phyloP scores from a whole-genome alignment of 1,284 basidiomycete genomes.

The Pyrrhoderma lamaoense region DNA sequence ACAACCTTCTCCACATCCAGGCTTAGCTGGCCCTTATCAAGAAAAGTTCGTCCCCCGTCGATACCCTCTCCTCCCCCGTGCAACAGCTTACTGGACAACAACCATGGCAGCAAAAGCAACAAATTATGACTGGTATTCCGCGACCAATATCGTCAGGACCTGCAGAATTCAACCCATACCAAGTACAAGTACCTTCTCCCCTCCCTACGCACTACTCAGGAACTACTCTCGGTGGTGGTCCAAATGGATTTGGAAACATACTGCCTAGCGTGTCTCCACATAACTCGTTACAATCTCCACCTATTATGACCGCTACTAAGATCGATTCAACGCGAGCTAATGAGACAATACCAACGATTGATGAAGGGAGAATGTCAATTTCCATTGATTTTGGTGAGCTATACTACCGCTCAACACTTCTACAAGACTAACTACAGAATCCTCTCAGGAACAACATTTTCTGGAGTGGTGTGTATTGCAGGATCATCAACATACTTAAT shows the following conservation, averaged over 20 bases:
- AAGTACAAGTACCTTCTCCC: slow-evolving; percentile 10
- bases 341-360: slow-evolving; percentile 12
- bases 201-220: slow-evolving; percentile 23
- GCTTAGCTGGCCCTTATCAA: slow-evolving; percentile 26
- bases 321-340: slow-evolving; percentile 20
- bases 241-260: neutral
- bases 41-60: slow-evolving; percentile 32
- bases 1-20: slow-evolving; percentile 43
- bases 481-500: slow-evolving; percentile 6
- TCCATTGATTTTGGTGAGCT: slow-evolving; percentile 71
- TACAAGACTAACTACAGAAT: neutral
- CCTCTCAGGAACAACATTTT: slow-evolving; percentile 66
- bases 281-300: slow-evolving; percentile 15
- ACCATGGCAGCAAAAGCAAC: slow-evolving; percentile 22
- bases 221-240: slow-evolving; percentile 26
- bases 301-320: slow-evolving; percentile 28
- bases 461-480: slow-evolving; percentile 64
- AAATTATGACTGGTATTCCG: slow-evolving; percentile 12
- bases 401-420: slow-evolving; percentile 5
- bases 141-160: slow-evolving; percentile 10
- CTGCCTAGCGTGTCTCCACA: slow-evolving; percentile 1
- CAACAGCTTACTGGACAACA: slow-evolving; percentile 25
- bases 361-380: slow-evolving; percentile 48
- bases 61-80: slow-evolving; percentile 39
- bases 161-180: slow-evolving; percentile 18